These are phyloP conservation scores for Aspergillus sp. DNA, from an alignment of 2,329 filamentous ascomycete genomes.

Conservation along the genomic window DNA sequence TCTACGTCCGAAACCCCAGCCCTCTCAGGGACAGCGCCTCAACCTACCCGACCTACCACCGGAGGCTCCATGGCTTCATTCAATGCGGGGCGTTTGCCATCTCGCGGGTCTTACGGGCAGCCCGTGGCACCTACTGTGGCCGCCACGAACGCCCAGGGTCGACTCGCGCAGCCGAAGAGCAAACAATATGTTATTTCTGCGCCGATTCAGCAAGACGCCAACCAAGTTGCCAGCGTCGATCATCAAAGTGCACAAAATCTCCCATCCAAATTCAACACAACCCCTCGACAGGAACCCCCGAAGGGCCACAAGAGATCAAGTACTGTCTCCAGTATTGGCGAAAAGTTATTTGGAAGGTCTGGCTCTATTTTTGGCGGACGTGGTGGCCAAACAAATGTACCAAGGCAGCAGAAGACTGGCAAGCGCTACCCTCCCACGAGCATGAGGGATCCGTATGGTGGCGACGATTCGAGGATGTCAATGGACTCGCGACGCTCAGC, in stretches of 20 bases:
- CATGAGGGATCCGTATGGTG: conserved; percentile 72
- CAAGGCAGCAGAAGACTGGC: conserved; percentile 48
- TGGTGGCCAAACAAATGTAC: conserved; percentile 30
- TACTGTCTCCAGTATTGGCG: conserved; percentile 77
- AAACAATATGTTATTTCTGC: conserved; percentile 72
- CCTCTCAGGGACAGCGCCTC: conserved; percentile 43
- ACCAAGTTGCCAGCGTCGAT: conserved; percentile 54
- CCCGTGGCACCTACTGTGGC: conserved; percentile 84
- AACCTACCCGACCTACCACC: conserved; percentile 67
- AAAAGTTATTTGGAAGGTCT: conserved; percentile 80
- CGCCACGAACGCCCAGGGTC: conserved; percentile 83
- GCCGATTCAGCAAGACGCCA: conserved; percentile 59
- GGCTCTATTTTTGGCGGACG: conserved; percentile 75
- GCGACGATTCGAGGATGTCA: conserved; percentile 61
- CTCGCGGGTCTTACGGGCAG: conserved; percentile 80
- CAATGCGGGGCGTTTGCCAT: conserved; percentile 63
- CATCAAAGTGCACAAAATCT: conserved; percentile 60
- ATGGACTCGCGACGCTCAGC: conserved; percentile 75
- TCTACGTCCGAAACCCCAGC: conserved; percentile 60
- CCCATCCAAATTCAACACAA: conserved; percentile 58
- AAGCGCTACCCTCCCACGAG: conserved; percentile 87
- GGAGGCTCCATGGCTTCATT: conserved; percentile 75
- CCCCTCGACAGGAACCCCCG: conserved; percentile 51
- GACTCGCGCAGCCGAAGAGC: conserved; percentile 76
- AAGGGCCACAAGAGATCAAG: conserved; percentile 66